Evolutionary conservation across 306 rosid species (phyloP).

Genomic region (Casuarina equisetifolia): DNA sequence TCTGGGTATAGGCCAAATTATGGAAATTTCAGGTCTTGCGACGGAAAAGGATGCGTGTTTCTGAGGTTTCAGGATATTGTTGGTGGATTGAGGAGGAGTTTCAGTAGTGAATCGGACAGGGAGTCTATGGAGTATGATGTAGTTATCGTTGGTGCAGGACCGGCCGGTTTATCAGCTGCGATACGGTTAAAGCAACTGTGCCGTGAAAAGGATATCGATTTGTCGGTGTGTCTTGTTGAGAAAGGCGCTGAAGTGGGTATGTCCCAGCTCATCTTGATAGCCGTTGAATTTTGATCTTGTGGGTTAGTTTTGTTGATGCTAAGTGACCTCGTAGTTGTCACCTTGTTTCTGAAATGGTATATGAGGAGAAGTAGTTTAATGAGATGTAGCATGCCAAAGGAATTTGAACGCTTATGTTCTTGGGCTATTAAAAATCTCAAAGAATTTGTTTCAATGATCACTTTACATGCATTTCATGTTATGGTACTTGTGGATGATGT

Average conservation of each 20-base stretch:
- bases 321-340: neutral
- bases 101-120: slow-evolving; percentile 49
- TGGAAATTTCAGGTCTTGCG: slow-evolving; percentile 5
- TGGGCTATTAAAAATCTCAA: neutral
- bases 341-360: neutral
- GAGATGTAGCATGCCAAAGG: neutral
- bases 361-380: neutral
- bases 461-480: neutral
- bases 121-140: slow-evolving; percentile 84
- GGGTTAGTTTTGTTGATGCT: neutral
- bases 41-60: slow-evolving; percentile 1
- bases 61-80: slow-evolving; percentile 1
- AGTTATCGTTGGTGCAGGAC: slow-evolving; percentile 95
- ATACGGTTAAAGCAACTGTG: slow-evolving; percentile 82
- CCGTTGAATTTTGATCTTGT: neutral
- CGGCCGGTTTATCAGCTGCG: slow-evolving; percentile 93
- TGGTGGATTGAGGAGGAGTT: slow-evolving; percentile 39
- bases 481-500: neutral
- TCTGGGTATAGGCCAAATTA: slow-evolving; percentile 23
- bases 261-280: slow-evolving; percentile 14
- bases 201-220: slow-evolving; percentile 50
- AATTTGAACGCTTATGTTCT: neutral
- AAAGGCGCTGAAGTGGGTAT: slow-evolving; percentile 95
- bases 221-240: slow-evolving; percentile 89
- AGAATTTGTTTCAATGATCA: neutral